Percentiles rank a stretch among this genome's conserved stretches.
phyloP scores from a whole-genome alignment of 768 basidiomycete genomes.

The Fibroporia radiculosa region DNA sequence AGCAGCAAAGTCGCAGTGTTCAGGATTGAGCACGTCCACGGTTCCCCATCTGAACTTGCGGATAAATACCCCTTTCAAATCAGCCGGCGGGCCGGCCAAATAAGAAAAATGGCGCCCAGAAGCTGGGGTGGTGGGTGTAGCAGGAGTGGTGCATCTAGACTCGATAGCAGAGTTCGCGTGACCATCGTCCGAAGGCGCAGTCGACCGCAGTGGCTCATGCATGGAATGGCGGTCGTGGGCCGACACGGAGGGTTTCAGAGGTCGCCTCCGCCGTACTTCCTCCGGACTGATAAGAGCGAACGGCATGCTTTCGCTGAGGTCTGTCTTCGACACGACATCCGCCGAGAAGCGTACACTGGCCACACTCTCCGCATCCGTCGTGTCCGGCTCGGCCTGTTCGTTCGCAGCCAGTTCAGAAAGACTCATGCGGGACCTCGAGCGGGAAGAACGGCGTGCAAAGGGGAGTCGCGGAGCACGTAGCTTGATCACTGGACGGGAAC shows the following conservation, averaged over 20 bases:
- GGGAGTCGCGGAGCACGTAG: conserved; percentile 46
- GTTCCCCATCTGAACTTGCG: conserved; percentile 85
- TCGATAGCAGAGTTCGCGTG: conserved; percentile 29
- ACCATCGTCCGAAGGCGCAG: conserved; percentile 39
- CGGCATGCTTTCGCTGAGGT: conserved; percentile 54
- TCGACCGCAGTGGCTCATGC: conserved; percentile 22
- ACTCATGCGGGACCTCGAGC: conserved; percentile 69
- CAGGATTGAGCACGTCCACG: conserved; percentile 78
- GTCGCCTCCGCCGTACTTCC: conserved; percentile 32
- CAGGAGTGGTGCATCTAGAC: conserved; percentile 17
- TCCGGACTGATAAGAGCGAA: conserved; percentile 80
- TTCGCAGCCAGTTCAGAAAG: conserved; percentile 48
- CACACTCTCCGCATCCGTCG: conserved; percentile 57
- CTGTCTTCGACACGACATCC: conserved; percentile 51
- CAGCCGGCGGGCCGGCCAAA: conserved; percentile 51
- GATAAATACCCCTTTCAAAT: conserved; percentile 67
- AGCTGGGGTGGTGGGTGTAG: conserved; percentile 16
- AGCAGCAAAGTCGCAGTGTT: conserved; percentile 83
- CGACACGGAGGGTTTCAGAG: conserved; percentile 11
- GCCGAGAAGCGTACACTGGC: conserved; percentile 77
- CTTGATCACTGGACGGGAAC: conserved; percentile 71
- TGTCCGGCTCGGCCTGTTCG: conserved; percentile 55
- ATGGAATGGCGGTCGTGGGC: conserved; percentile 18
- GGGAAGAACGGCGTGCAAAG: conserved; percentile 37
- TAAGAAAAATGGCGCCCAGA: conserved; percentile 28